A percentile compares a stretch with the other conserved stretches of the same genome.
Conservation (phyloP, 2,329 filamentous ascomycete species). For the Beauveria scarabaeidicola region DNA sequence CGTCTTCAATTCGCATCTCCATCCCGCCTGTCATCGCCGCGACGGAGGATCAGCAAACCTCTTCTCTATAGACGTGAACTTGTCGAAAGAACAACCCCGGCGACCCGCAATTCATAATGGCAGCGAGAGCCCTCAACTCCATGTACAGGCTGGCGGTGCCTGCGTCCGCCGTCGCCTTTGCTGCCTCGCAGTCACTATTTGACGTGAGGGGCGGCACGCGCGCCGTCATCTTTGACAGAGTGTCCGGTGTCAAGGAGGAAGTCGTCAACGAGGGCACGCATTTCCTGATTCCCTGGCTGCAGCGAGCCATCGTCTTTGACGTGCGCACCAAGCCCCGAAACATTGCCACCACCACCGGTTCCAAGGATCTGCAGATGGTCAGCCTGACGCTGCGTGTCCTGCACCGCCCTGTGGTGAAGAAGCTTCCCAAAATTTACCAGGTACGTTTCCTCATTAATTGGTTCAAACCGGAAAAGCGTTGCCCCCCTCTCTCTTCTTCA, state of each 20-base stretch:
- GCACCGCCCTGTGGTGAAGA: conserved; percentile 87
- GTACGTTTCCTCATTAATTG: conserved; percentile 36
- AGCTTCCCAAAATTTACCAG: conserved; percentile 96
- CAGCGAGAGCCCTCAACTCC: conserved; percentile 49
- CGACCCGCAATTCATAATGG: conserved; percentile 30
- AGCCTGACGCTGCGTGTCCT: conserved; percentile 93
- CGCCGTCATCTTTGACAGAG: conserved; percentile 94
- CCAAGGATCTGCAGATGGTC: conserved; percentile 99
- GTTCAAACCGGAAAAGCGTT: too few relatives aligned
- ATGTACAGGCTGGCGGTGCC: conserved; percentile 67
- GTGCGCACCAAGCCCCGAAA: conserved; percentile 96
- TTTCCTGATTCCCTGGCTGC: conserved; percentile 92
- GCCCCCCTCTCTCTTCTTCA: not conserved
- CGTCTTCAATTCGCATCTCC: not conserved
- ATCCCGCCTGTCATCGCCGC: not conserved
- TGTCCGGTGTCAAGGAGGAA: conserved; percentile 83
- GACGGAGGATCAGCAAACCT: not conserved
- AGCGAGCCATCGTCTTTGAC: conserved; percentile 90
- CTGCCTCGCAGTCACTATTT: conserved; percentile 78
- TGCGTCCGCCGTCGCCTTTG: conserved; percentile 55
- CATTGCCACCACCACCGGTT: conserved; percentile 93
- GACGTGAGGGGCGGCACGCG: conserved; percentile 92
- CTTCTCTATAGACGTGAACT: not conserved
- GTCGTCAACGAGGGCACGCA: conserved; percentile 96
- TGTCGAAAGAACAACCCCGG: not conserved